A percentile compares a stretch with the other conserved stretches of the same genome.
Conservation (phyloP, 345 rosid genomes). For the Eucalyptus cloeziana region DNA sequence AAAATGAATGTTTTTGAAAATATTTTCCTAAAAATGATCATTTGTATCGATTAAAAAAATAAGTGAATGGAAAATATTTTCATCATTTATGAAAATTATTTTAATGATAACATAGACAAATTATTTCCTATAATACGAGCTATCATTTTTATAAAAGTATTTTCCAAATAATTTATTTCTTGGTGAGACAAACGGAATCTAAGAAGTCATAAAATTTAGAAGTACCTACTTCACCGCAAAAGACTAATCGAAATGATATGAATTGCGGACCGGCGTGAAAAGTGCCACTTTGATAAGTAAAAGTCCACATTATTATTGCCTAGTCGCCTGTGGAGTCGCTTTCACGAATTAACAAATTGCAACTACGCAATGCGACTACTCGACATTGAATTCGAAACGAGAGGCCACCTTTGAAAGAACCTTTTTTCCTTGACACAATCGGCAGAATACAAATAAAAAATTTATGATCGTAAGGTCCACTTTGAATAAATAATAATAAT, state of each 20-base stretch:
- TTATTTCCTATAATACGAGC: background rate
- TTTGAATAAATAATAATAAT: background rate
- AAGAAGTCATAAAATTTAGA: background rate
- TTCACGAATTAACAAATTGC: background rate
- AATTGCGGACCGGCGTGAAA: background rate
- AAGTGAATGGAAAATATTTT: background rate
- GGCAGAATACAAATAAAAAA: background rate
- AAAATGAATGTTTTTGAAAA: background rate
- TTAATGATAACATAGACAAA: background rate
- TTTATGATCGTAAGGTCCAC: background rate
- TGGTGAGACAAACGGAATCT: background rate
- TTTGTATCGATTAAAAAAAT: background rate
- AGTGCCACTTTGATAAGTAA: background rate
- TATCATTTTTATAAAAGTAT: fast-evolving
- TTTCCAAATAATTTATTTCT: fast-evolving
- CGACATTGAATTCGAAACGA: slow-evolving; percentile 4
- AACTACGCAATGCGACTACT: slow-evolving; percentile 15
- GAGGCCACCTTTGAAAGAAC: background rate
- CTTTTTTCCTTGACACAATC: background rate
- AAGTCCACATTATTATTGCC: background rate
- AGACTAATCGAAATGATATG: background rate
- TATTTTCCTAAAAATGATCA: fast-evolving
- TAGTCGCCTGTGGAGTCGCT: slow-evolving; percentile 1
- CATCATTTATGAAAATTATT: background rate
- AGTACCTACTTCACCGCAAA: fast-evolving